These are phyloP conservation scores for Ogataea dorogensis DNA, from an alignment of 805 yeast genomes.

Conservation along the genomic window DNA sequence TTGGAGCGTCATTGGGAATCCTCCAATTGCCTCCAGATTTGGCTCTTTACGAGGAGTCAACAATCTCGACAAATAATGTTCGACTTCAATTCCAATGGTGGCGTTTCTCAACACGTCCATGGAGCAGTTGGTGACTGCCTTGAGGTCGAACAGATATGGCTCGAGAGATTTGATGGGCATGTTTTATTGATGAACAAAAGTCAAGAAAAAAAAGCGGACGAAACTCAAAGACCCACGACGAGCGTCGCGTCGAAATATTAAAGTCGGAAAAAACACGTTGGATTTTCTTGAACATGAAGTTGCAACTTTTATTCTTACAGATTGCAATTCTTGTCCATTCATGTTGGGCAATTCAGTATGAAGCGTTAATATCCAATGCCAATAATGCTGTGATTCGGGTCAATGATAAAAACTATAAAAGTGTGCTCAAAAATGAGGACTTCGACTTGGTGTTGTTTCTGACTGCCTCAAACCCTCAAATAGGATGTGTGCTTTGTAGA, in stretches of 20 bases:
- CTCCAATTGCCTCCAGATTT: slow-evolving; percentile 74
- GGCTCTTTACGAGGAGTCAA: slow-evolving; percentile 65
- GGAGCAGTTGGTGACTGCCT: slow-evolving; percentile 55
- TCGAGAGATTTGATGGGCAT: slow-evolving; percentile 56
- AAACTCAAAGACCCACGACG: slow-evolving; percentile 1
- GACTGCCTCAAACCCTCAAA: slow-evolving; percentile 69
- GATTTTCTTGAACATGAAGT: slow-evolving; percentile 10
- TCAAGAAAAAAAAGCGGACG: neutral
- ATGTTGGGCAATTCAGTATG: slow-evolving; percentile 22
- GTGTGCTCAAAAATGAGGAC: slow-evolving; percentile 59
- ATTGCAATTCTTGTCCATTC: slow-evolving; percentile 8
- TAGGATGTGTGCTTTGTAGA: slow-evolving; percentile 75
- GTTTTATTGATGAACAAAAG: slow-evolving; percentile 1
- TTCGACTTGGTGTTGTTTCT: slow-evolving; percentile 62
- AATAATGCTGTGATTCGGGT: slow-evolving; percentile 30
- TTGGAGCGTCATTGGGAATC: slow-evolving; percentile 65
- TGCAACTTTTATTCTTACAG: slow-evolving; percentile 5
- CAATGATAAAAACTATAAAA: slow-evolving; percentile 59
- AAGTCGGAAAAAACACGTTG: slow-evolving; percentile 3
- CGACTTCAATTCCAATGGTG: slow-evolving; percentile 80
- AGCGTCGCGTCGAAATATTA: slow-evolving; percentile 7
- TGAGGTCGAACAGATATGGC: slow-evolving; percentile 64
- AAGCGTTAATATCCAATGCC: slow-evolving; percentile 14
- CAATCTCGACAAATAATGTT: slow-evolving; percentile 67
- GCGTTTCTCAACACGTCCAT: slow-evolving; percentile 64